Evolutionary conservation across 441 rosid genomes (phyloP), one percentile per base, ranked within the genome.

Genomic region (Jatropha multifida): DNA sequence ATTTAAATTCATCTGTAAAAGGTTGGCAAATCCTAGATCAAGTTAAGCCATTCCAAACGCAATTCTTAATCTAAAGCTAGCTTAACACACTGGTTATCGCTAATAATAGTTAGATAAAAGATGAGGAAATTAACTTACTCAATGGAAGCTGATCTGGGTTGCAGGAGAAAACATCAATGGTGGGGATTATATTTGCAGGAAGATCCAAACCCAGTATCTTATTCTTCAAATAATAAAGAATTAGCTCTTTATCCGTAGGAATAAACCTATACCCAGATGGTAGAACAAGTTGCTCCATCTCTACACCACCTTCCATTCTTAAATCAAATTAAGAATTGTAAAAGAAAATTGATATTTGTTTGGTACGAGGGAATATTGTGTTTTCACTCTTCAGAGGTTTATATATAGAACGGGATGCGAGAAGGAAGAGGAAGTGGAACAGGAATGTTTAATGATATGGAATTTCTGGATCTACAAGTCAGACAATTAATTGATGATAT

Each of bases 141-240:
- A 67, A n/a, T 7, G 70, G 70, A 67, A 67, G 70, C 3, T 67
- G 18, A 23, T 67, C 10, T 11, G 70, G 70, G 52, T 11, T 67
- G 70, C 40, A 46, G 12, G 70, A 52, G 13, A 20, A 67, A 48
- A 67, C 70, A 48, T 67, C 70, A 46, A 15, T 46, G 7, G 40
- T 44, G 3, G 70, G 56, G 3, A 67, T 46, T 0, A 48, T 4
- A 48, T 67, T 15, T 6, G n/a, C 38, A 20, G 38, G 70, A 67
- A 23, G 38, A 0, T 20, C 7, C 4, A 10, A 4, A 4, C 38
- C 55, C 56, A 23, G 12, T 12, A 67, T 67, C 56, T 46, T 67
- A 5, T 26, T 67, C 70, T 67, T 46, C 55, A 67, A 23, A 48
- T 46, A 67, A 67, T 46, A 17, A 23, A 23, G 38, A 2, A 67